phyloP scores from a whole-genome alignment of 2,329 filamentous ascomycete species.

The Cladosporium halotolerans region DNA sequence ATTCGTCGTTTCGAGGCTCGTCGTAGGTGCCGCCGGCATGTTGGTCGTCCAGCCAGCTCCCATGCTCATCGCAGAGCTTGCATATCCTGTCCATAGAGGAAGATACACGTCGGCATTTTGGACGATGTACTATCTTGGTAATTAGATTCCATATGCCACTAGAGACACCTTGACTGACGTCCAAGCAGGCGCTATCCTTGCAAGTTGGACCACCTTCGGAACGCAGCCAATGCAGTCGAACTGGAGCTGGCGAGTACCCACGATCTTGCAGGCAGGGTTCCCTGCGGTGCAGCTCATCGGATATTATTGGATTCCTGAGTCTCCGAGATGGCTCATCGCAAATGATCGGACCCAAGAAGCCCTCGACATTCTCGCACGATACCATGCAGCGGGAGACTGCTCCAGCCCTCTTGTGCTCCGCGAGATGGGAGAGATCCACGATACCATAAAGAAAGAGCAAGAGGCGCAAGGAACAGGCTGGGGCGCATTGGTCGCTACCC shows the following conservation, averaged over 20 bases:
- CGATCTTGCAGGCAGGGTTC: conserved; percentile 40
- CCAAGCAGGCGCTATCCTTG: conserved; percentile 9
- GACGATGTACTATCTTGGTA: conserved; percentile 42
- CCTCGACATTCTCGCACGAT: conserved; percentile 49
- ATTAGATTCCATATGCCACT: neutral
- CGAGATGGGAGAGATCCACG: conserved; percentile 55
- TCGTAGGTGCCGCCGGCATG: conserved; percentile 30
- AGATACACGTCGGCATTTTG: conserved; percentile 41
- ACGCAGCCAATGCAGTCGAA: conserved; percentile 37
- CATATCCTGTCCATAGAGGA: conserved; percentile 36
- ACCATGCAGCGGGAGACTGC: conserved; percentile 27
- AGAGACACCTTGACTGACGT: conserved; percentile 12
- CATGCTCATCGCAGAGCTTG: conserved; percentile 40
- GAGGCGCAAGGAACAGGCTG: conserved; percentile 1
- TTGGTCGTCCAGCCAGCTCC: conserved; percentile 53
- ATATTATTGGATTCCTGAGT: conserved; percentile 32
- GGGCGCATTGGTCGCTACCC: conserved; percentile 45
- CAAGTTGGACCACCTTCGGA: conserved; percentile 30
- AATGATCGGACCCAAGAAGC: conserved; percentile 45
- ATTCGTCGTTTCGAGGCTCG: conserved; percentile 33
- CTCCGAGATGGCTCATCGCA: conserved; percentile 54
- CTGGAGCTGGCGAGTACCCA: conserved; percentile 45
- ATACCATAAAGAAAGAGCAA: conserved; percentile 39
- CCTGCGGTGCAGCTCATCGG: conserved; percentile 55
- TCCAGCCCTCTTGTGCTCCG: conserved; percentile 48